A percentile compares a stretch with the other conserved stretches of the same genome.
Evolutionary conservation across 169 alveolate species (phyloP).

Genomic region (Plasmodium relictum): DNA sequence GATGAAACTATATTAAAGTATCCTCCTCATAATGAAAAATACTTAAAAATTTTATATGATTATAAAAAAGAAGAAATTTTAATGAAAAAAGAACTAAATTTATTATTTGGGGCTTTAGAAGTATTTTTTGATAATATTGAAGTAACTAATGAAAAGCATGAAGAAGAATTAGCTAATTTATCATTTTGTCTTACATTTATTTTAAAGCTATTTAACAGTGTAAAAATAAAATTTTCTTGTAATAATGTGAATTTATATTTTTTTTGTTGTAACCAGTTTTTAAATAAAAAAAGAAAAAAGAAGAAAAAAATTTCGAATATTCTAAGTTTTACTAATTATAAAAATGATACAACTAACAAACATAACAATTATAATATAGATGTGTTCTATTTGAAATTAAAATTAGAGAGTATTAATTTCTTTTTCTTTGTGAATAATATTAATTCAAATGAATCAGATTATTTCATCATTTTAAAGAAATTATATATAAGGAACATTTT

Average conservation of each 20-base stretch:
- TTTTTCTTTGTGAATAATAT: background rate
- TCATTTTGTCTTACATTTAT: conserved; percentile 17
- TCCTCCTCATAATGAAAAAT: background rate
- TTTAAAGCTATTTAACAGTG: conserved; percentile 4
- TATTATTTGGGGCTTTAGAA: conserved; percentile 13
- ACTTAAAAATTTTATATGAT: background rate
- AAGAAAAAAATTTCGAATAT: background rate
- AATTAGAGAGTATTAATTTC: background rate
- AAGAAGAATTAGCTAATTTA: background rate
- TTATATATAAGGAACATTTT: background rate
- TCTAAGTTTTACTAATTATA: background rate
- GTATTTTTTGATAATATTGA: conserved; percentile 10
- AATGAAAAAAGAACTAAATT: conserved; percentile 10
- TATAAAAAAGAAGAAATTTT: background rate
- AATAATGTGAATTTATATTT: conserved; percentile 1
- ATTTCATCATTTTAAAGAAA: conserved; percentile 15
- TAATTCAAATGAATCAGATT: background rate
- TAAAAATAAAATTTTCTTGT: conserved; percentile 1
- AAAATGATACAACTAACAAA: background rate
- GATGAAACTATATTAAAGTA: background rate
- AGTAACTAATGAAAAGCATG: background rate
- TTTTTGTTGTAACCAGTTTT: background rate
- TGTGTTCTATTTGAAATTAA: background rate
- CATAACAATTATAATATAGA: background rate
- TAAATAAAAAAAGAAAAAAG: background rate